These are phyloP conservation scores for Colletotrichum sp. DNA, from an alignment of 2,329 filamentous ascomycete species.

Conservation along the genomic window DNA sequence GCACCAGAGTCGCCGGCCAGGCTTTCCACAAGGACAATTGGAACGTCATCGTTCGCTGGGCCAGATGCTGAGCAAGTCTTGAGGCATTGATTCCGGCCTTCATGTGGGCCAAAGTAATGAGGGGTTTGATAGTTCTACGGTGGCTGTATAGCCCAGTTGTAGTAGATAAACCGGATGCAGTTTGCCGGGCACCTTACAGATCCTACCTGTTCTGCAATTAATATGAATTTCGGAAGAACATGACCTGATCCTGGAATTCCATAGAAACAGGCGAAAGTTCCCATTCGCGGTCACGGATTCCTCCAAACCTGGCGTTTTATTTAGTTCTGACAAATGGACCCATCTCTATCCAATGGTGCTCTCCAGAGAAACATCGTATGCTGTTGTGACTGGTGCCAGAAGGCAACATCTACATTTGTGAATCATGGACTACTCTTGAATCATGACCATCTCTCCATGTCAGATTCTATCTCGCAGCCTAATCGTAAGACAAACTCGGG, in stretches of 20 bases:
- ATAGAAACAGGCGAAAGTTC: background rate
- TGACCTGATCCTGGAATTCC: background rate
- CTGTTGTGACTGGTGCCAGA: background rate
- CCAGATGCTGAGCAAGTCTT: background rate
- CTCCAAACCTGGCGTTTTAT: background rate
- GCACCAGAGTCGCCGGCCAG: background rate
- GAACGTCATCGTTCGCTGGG: background rate
- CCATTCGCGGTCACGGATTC: background rate
- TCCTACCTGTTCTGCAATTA: background rate
- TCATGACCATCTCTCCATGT: background rate
- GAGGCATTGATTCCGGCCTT: background rate
- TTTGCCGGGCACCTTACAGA: background rate
- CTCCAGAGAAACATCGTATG: background rate
- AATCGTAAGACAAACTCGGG: background rate
- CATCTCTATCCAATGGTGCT: background rate
- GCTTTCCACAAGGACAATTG: background rate
- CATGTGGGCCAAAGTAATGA: background rate
- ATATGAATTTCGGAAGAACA: accelerated
- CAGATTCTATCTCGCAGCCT: background rate
- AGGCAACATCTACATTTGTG: background rate
- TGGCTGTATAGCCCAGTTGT: background rate
- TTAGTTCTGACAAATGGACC: background rate
- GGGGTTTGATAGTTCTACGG: background rate
- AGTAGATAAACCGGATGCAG: background rate
- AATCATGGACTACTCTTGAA: background rate